Evolutionary conservation across 177 flowering plant genomes (phyloP).

Genomic region (Telopea speciosissima): DNA sequence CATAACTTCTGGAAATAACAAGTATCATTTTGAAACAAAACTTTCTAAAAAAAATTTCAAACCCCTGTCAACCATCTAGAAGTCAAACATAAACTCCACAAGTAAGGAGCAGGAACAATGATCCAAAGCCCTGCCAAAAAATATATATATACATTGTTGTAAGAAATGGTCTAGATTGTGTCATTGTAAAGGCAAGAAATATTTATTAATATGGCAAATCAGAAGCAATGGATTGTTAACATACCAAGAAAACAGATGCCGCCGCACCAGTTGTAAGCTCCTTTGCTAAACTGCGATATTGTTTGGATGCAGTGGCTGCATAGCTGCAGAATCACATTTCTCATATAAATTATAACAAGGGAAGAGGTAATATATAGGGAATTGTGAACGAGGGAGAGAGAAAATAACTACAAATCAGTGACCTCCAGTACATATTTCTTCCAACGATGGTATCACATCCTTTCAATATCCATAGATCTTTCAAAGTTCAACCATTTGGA

Average conservation of each 20-base stretch:
- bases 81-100: slow-evolving; percentile 80
- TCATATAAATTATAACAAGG: background rate
- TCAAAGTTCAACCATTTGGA: background rate
- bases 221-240: background rate
- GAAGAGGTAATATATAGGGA: background rate
- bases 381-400: background rate
- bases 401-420: background rate
- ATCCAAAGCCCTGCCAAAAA: slow-evolving; percentile 76
- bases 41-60: too few species aligned
- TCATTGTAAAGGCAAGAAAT: too few species aligned
- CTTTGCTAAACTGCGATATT: slow-evolving; percentile 60
- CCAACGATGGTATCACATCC: background rate
- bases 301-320: slow-evolving; percentile 79
- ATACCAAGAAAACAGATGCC: slow-evolving; percentile 93
- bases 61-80: too few species aligned
- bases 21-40: too few species aligned
- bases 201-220: background rate
- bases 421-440: background rate
- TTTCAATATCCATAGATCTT: background rate
- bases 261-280: slow-evolving; percentile 76
- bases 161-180: background rate
- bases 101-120: slow-evolving; percentile 79
- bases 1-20: too few species aligned
- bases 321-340: slow-evolving; percentile 47
- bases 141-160: background rate